A percentile compares a stretch with the other conserved stretches of the same genome.
Conservation (phyloP, 805 yeast genomes). For the Yarrowia sp. region DNA sequence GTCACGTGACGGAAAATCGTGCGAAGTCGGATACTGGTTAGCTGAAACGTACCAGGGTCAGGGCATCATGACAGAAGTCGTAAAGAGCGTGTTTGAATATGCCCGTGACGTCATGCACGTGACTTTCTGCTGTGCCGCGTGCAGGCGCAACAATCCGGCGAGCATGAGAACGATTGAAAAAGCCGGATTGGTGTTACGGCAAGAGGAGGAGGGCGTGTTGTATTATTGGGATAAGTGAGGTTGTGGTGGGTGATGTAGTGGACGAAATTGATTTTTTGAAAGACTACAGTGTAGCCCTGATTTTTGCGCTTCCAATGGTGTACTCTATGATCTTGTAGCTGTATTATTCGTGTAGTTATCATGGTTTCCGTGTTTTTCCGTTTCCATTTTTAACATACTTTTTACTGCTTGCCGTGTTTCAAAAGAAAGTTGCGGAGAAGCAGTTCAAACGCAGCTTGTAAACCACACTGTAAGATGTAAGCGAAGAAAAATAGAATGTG, state of each 20-base stretch:
- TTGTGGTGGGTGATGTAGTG: too few relatives aligned
- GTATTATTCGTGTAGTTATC: too few relatives aligned
- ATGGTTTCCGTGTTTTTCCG: background rate
- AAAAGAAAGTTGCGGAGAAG: background rate
- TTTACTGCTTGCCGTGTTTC: background rate
- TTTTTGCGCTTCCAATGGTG: too few relatives aligned
- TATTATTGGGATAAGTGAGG: background rate
- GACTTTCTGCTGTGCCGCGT: slow-evolving; percentile 3
- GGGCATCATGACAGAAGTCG: background rate
- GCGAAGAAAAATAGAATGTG: too few relatives aligned
- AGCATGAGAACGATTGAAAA: background rate
- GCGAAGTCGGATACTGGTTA: slow-evolving; percentile 22
- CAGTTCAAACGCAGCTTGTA: slow-evolving; percentile 6
- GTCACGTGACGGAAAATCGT: background rate
- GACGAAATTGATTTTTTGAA: too few relatives aligned
- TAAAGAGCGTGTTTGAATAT: background rate
- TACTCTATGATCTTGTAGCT: too few relatives aligned
- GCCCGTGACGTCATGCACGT: slow-evolving; percentile 7
- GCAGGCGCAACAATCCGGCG: slow-evolving; percentile 2
- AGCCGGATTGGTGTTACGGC: background rate
- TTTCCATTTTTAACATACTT: background rate
- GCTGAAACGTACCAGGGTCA: background rate
- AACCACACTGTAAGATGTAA: too few relatives aligned
- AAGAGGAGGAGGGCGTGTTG: background rate
- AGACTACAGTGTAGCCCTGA: too few relatives aligned